phyloP scores from a whole-genome alignment of 805 yeast species.

The Starmerella bombi region DNA sequence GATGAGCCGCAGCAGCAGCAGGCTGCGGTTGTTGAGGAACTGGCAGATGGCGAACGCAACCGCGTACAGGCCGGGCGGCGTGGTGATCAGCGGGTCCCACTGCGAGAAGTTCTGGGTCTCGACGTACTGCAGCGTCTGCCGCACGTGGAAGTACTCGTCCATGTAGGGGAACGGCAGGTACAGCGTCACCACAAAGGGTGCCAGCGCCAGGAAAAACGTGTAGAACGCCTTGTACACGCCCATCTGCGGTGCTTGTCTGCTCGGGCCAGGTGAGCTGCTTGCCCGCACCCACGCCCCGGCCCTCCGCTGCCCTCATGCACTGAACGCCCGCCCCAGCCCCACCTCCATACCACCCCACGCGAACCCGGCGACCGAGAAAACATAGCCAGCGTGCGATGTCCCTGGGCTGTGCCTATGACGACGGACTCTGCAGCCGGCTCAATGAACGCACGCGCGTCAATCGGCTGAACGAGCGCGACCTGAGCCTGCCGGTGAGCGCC shows the following conservation, averaged over 20 bases:
- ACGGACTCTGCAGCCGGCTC: constrained; percentile 19
- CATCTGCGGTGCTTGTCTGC: not conserved
- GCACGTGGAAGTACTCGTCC: constrained; percentile 79
- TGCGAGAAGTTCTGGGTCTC: constrained; percentile 38
- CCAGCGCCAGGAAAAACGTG: not conserved
- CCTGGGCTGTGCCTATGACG: constrained; percentile 16
- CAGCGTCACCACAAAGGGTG: constrained; percentile 8
- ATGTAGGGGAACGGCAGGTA: constrained; percentile 23
- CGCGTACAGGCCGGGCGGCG: constrained; percentile 85
- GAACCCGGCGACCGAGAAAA: too few species aligned
- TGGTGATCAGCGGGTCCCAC: constrained; percentile 87
- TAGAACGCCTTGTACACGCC: not conserved
- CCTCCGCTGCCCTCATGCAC: not conserved
- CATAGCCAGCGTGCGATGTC: too few species aligned
- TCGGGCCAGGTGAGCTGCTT: not conserved
- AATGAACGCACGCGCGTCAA: constrained; percentile 18
- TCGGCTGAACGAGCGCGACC: constrained; percentile 27
- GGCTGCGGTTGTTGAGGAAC: constrained; percentile 10
- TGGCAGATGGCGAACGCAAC: constrained; percentile 20
- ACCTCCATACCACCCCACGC: too few species aligned
- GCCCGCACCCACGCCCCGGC: not conserved
- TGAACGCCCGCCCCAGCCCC: not conserved
- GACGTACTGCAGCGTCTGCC: constrained; percentile 61
- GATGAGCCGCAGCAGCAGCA: constrained; percentile 37
- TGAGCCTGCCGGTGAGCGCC: constrained; percentile 24